Base-by-base conservation (phyloP, 2,329 filamentous ascomycete species). In the Tolypocladium tropicale region DNA sequence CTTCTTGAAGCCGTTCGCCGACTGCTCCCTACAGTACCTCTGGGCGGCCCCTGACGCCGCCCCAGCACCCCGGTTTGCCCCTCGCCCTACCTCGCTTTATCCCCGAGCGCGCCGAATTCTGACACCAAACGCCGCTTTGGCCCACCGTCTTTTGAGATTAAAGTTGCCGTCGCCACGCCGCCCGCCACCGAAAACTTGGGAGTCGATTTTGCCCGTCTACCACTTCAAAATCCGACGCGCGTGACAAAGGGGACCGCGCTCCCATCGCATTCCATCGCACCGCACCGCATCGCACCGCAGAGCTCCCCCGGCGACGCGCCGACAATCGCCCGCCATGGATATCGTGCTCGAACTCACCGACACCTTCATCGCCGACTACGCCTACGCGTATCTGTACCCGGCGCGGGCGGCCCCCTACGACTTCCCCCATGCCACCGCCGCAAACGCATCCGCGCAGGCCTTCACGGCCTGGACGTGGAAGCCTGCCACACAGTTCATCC, bases 311-410 rank as follows among this genome's bases (percentile, higher is more conserved):
- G 46, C 46, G 4, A n/a, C 11, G 46, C 28, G 46, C 41, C 52
- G 12, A 33, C 14, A 16, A 6, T 14, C 10, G 21, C 21, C 61
- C 75, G 77, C 69, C 72, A 96, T 97, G 93, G 93, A 97, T 78
- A 84, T 96, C 74, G 84, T 94, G 50, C 86, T 96, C 62, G 92
- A 96, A 74, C 65, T 92, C 58, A 81, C 83, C 73, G 93, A 97
- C 74, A 89, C 86, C 64, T 90, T 87, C 67, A 66, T 92, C 60
- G 87, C 88, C 72, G 93, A 97, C 74, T 82, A 86, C 63, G 64
- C 88, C 57, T 96, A 95, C 69, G 86, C 91, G 53, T 78, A 75
- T 37, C 63, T 88, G 6, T 76, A 89, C n/a, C 91, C 92, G 9
- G 75, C 76, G 50, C 76, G 73, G 33, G 73, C 77, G 14, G 75